Evolutionary conservation across 2,329 filamentous ascomycete genomes (phyloP).

Genomic region (Helminthosporium solani): DNA sequence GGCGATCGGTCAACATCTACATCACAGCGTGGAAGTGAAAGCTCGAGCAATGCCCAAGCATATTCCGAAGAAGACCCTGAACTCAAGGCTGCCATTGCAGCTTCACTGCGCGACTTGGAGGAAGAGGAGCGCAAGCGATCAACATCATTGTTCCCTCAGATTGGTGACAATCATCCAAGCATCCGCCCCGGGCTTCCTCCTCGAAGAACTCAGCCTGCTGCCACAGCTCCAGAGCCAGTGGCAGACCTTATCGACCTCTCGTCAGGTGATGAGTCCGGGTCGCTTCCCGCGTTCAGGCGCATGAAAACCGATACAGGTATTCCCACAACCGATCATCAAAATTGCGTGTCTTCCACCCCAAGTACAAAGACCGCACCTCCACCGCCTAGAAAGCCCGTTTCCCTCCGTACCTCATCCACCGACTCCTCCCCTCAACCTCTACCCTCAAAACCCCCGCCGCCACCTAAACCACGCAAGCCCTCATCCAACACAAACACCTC

Average conservation of each 20-base stretch:
- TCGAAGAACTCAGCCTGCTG: slow-evolving; percentile 29
- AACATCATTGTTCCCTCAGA: slow-evolving; percentile 32
- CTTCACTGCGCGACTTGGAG: slow-evolving; percentile 50
- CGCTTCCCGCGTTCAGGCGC: slow-evolving; percentile 14
- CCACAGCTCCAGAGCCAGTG: slow-evolving; percentile 20
- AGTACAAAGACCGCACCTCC: slow-evolving; percentile 35
- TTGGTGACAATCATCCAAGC: slow-evolving; percentile 39
- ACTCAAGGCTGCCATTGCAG: slow-evolving; percentile 49
- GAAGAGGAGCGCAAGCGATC: slow-evolving; percentile 40
- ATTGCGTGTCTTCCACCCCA: slow-evolving; percentile 16
- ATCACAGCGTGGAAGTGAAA: slow-evolving; percentile 15
- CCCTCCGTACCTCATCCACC: slow-evolving; percentile 43
- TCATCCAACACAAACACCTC: slow-evolving; percentile 27
- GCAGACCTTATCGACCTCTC: slow-evolving; percentile 52
- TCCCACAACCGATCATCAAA: slow-evolving; percentile 14
- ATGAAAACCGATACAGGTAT: slow-evolving; percentile 29
- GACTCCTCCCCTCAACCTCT: slow-evolving; percentile 21
- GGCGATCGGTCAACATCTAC: slow-evolving; percentile 33
- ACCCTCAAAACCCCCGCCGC: slow-evolving; percentile 35
- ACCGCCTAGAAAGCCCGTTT: slow-evolving; percentile 36
- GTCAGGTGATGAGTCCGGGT: slow-evolving; percentile 39
- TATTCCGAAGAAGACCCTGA: slow-evolving; percentile 50
- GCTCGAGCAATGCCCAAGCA: slow-evolving; percentile 15
- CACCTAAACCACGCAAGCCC: slow-evolving; percentile 35
- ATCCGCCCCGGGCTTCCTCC: slow-evolving; percentile 40